Evolutionary conservation across 495 filamentous ascomycete species (phyloP).

Genomic region (Aspergillus avenaceus): DNA sequence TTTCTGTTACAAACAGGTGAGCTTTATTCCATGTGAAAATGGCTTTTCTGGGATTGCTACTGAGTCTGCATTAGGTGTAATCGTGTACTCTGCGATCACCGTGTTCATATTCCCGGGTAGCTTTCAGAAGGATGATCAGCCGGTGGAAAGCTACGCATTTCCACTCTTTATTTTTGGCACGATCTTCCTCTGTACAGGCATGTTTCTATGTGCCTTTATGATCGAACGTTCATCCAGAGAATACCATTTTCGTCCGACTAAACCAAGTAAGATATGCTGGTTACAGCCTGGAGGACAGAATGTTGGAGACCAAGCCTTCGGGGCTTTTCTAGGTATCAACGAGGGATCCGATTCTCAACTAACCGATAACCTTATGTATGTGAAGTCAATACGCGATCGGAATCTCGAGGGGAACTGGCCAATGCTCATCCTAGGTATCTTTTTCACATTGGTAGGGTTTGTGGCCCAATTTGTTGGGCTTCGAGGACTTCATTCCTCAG

Average conservation of each 20-base stretch:
- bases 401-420: neutral
- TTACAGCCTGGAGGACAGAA: conserved; percentile 38
- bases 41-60: neutral
- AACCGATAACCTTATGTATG: conserved; percentile 21
- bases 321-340: conserved; percentile 30
- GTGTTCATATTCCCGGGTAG: conserved; percentile 25
- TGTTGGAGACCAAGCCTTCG: conserved; percentile 39
- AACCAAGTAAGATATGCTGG: conserved; percentile 38
- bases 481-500: conserved; percentile 46
- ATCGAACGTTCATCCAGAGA: conserved; percentile 35
- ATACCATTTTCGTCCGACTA: conserved; percentile 21
- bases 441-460: conserved; percentile 41
- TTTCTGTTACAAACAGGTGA: conserved; percentile 28
- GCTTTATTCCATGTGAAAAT: conserved; percentile 4
- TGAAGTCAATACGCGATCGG: conserved; percentile 29
- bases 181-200: conserved; percentile 31
- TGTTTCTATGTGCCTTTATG: conserved; percentile 39
- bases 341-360: conserved; percentile 16
- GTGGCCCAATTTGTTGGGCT: conserved; percentile 48
- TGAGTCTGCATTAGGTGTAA: conserved; percentile 17
- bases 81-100: conserved; percentile 30
- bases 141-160: conserved; percentile 33
- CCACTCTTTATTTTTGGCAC: conserved; percentile 36
- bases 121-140: conserved; percentile 28
- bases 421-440: conserved; percentile 17